Evolutionary conservation across 1,284 basidiomycete species (phyloP).

Genomic region (Gastroboletus turbinatus): DNA sequence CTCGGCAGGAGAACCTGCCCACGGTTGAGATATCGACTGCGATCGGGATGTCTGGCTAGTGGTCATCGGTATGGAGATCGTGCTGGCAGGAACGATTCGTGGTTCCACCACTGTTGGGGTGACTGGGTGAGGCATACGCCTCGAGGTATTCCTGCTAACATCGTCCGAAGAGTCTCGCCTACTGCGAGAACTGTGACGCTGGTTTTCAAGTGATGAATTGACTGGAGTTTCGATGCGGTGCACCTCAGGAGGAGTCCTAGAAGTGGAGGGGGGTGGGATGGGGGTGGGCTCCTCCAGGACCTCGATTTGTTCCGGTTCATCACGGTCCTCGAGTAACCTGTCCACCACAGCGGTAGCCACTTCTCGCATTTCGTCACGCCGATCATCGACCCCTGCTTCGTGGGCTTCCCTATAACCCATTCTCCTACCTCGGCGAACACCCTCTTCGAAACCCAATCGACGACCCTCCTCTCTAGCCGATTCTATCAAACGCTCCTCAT

Average conservation of each 20-base stretch:
- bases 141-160: constrained; percentile 13
- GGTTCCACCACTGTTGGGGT: constrained; percentile 5
- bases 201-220: constrained; percentile 23
- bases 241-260: constrained; percentile 21
- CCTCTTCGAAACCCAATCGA: constrained; percentile 52
- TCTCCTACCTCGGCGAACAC: constrained; percentile 47
- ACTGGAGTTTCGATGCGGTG: constrained; percentile 22
- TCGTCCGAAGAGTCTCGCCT: constrained; percentile 18
- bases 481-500: constrained; percentile 46
- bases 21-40: constrained; percentile 20
- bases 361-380: constrained; percentile 18
- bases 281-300: constrained; percentile 17
- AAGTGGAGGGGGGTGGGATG: constrained; percentile 16
- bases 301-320: constrained; percentile 27
- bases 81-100: constrained; percentile 10
- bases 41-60: constrained; percentile 19
- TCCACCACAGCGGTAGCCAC: constrained; percentile 24
- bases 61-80: constrained; percentile 8
- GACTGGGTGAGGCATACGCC: constrained; percentile 14
- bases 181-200: constrained; percentile 19
- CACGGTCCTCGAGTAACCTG: constrained; percentile 27
- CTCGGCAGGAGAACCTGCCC: constrained; percentile 16
- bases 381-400: constrained; percentile 14
- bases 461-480: constrained; percentile 55
- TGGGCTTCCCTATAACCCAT: constrained; percentile 34